Evolutionary conservation across 352 stramenopile species (phyloP), one percentile per base, ranked within the genome.

Genomic region (Phytopythium chamaehyphon): DNA sequence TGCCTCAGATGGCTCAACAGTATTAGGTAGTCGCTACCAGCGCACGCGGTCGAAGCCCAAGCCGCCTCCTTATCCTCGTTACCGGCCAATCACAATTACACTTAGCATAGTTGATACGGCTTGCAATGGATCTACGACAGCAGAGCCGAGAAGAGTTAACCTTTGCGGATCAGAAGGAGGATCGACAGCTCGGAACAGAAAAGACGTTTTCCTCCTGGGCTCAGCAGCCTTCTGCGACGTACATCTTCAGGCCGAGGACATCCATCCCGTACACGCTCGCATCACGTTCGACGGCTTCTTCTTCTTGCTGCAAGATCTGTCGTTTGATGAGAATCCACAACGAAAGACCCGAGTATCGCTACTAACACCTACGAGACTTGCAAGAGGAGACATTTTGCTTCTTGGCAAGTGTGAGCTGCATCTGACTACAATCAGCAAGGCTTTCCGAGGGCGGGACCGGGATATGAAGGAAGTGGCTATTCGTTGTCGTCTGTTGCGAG

Each of bases 301-400:
- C n/a, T 90, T 85, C 47, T 54, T 90, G 38, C 57, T 90, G 8
- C 70, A 90, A 50, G 79, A 90, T 24, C 55, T 90, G 16, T 87
- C 76, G 7, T 88, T 90, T 50, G 74, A 90, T 39, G 64, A 69
- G 1, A 82, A 86, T 18, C 70, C 69, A 37, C 57, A 52, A 16
- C 65, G 61, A 15, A 74, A 83, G 54, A 88, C 76, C 0, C 76
- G 79, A 16, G 66, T 90, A 0, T 42, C 66, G 43, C 60, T 88
- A 4, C 55, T 61, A 7, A 45, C 48, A 22, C 65, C 75, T 3
- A 84, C 75, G 3, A 69, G 66, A 15, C 52, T 90, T 44, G 72
- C 64, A 1, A 73, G 79, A 9, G 76, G 79, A 15, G 79, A 88
- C 47, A 82, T 61, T 52, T 38, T 90, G 19, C 54, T 88, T 18